Evolutionary conservation across 345 rosid genomes (phyloP), one percentile per base, ranked within the genome.

Genomic region (Euclidium syriacum): DNA sequence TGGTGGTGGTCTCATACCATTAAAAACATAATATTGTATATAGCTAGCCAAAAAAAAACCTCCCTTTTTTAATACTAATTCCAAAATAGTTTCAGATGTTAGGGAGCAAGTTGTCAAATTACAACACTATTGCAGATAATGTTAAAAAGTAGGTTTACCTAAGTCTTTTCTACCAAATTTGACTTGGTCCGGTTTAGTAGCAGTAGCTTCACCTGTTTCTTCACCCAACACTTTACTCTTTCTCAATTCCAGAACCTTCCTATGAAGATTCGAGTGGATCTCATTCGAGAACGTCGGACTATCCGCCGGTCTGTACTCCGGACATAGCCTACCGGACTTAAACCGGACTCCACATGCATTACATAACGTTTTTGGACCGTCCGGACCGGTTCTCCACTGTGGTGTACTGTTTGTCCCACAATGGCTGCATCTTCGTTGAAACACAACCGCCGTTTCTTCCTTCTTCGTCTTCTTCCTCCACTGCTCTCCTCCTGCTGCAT

Each of bases 301-400:
- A 38, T 92, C 96, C 0, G 99, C 97, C 15, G 99, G 99, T 52
- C 99, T 78, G 71, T 94, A 94, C 34, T 94, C 97, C 0, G 97
- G 97, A 65, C 87, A 94, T 50, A 94, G 92, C 71, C 99, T 44
- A 23, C 99, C 99, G 0, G 95, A 94, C 79, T 94, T 94, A 70
- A 75, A 79, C 42, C 97, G 91, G 34, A 94, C 97, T 2, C 99
- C 99, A 30, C 99, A 94, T 1, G 99, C 99, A 61, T 94, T 94
- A 85, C 99, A 87, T 6, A 94, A 95, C 2, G 99, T 90, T 77
- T 94, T 94, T 2, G 96, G 97, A 57, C 99, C 99, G 79, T 83
- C 70, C n/a, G 99, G 99, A 9, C 99, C 99, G 12, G 96, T 92
- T 68, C 99, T 78, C 99, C 99, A 94, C 50, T 94, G 99, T 0